Evolutionary conservation across 805 yeast species (phyloP).

Genomic region (Wickerhamiella occidentalis): DNA sequence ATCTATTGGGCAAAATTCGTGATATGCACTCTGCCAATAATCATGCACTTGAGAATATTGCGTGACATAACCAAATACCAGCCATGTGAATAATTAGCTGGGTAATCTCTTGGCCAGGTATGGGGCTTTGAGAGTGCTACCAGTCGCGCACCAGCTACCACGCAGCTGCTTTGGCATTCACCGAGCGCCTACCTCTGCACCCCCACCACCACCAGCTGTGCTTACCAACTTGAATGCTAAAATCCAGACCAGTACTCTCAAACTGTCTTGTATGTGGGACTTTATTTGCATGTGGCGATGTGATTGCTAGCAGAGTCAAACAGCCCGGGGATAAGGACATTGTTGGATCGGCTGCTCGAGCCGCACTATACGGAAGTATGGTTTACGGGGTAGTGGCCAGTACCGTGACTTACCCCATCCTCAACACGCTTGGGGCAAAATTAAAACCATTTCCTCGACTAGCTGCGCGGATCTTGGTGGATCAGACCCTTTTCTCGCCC

Average conservation of each 20-base stretch:
- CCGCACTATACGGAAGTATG: conserved; percentile 56
- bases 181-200: background rate
- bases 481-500: conserved; percentile 72
- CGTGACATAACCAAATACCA: background rate
- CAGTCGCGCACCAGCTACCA: no score
- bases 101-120: no score
- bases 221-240: background rate
- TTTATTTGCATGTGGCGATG: conserved; percentile 65
- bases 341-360: conserved; percentile 37
- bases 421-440: conserved; percentile 33
- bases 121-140: no score
- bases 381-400: conserved; percentile 68
- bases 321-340: conserved; percentile 24
- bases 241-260: conserved; percentile 33
- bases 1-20: background rate
- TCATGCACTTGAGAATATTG: background rate
- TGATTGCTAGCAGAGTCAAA: conserved; percentile 50
- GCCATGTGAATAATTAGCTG: background rate
- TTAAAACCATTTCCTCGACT: conserved; percentile 27
- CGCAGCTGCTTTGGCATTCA: background rate
- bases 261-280: conserved; percentile 19
- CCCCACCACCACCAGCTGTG: background rate
- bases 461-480: conserved; percentile 44
- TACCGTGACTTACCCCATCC: conserved; percentile 46
- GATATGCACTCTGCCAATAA: background rate